Evolutionary conservation across 1,284 basidiomycete species (phyloP), one percentile per base, ranked within the genome.

Genomic region (Schizopora paradoxa): DNA sequence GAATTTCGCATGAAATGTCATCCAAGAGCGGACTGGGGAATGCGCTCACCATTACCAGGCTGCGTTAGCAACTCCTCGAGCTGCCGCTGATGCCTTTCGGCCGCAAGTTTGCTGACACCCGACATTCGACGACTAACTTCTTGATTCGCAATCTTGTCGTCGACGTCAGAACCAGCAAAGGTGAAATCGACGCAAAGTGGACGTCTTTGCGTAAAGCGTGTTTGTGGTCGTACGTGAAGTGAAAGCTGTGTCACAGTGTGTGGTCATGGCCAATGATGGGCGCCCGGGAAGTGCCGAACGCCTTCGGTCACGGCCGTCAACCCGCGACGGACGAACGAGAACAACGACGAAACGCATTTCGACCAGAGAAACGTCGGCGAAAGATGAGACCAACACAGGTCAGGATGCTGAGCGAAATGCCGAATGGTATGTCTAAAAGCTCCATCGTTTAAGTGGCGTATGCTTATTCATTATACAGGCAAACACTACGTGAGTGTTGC

Each of bases 1-100:
- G 43, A 43, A 48, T 53, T 50, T 45, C 27, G 23, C 19, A 48
- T 38, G 10, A 35, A 16, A 37, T 14, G 23, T 45, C 39, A 36
- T 31, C n/a, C 45, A 44, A 36, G 13, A 38, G 26, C 32, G 7
- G 54, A 46, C 54, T 58, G 8, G 51, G 54, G 42, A 50, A 49
- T 10, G 36, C 25, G 48, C 70, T 61, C 57, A 78, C 88, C 85
- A 59, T 92, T 92, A 54, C 90, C 89, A 35, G 86, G 83, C 54
- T 75, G 70, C 18, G 66, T 61, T 3, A 71, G 74, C 11, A 91
- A 71, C 45, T 90, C 88, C 5, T 80, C 58, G 25, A 92, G 65
- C 8, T 68, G 65, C 28, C 78, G 77, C 49, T 83, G 82, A 56
- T 82, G 86, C 47, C 86, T 71, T 50, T 91, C 86, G 13, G 74